A percentile compares a stretch with the other conserved stretches of the same genome.
Evolutionary conservation across 306 rosid genomes (phyloP).

Genomic region (Adenanthera pavonina): DNA sequence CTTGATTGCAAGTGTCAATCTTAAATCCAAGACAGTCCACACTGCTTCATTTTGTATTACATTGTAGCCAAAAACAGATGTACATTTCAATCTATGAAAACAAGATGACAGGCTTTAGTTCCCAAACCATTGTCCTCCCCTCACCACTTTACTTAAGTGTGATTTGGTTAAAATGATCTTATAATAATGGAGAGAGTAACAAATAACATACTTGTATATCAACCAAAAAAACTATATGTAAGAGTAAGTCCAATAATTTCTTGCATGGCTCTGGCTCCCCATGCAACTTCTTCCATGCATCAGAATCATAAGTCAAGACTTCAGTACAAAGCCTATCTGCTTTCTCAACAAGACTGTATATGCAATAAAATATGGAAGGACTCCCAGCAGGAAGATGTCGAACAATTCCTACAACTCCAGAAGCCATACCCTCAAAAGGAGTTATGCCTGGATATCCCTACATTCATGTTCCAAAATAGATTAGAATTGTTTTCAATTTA

Average conservation of each 20-base stretch:
- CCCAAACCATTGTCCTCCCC: not conserved
- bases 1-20: constrained; percentile 27
- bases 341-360: constrained; percentile 72
- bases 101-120: not conserved
- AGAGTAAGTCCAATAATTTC: constrained; percentile 78
- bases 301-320: constrained; percentile 53
- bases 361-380: constrained; percentile 80
- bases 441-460: constrained; percentile 89
- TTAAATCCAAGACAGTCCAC: constrained; percentile 8
- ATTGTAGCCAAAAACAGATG: not conserved
- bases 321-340: constrained; percentile 63
- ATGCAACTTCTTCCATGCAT: constrained; percentile 78
- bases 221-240: constrained; percentile 73
- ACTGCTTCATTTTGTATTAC: constrained; percentile 28
- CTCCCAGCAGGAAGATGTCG: constrained; percentile 95
- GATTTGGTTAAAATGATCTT: too few species aligned
- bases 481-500: constrained; percentile 26
- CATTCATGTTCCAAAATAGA: constrained; percentile 38
- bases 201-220: constrained; percentile 74
- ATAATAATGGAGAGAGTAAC: not conserved
- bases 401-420: constrained; percentile 81
- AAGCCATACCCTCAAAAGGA: constrained; percentile 95
- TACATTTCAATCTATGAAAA: not conserved
- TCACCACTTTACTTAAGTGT: too few species aligned
- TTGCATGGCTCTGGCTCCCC: constrained; percentile 86